Evolutionary conservation across 2,329 filamentous ascomycete genomes (phyloP).

Genomic region (Capronia americana): DNA sequence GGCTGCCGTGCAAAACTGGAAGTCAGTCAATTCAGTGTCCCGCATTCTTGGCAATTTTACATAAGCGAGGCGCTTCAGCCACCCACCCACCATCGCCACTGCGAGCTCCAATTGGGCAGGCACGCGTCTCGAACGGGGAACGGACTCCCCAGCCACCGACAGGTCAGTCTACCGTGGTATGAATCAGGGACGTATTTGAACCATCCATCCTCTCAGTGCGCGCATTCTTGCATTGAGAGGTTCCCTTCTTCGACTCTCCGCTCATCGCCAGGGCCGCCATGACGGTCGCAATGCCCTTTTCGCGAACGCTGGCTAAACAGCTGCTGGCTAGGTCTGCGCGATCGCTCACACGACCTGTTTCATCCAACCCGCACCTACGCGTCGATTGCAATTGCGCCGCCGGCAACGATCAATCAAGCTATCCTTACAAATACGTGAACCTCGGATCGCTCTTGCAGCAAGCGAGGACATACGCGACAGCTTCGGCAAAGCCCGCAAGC

Average conservation of each 20-base stretch:
- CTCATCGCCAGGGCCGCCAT: slow-evolving; percentile 27
- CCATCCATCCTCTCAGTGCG: slow-evolving; percentile 26
- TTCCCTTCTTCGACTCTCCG: slow-evolving; percentile 10
- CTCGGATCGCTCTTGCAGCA: slow-evolving; percentile 37
- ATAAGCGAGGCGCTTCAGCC: neutral
- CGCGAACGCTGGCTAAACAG: slow-evolving; percentile 34
- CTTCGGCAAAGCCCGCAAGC: slow-evolving; percentile 39
- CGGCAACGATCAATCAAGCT: slow-evolving; percentile 32
- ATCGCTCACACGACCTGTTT: slow-evolving; percentile 38
- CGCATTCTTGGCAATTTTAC: slow-evolving; percentile 2
- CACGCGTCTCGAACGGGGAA: slow-evolving; percentile 12
- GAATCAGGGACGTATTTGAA: slow-evolving; percentile 8
- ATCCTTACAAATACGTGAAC: slow-evolving; percentile 12
- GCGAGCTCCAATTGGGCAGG: slow-evolving; percentile 3
- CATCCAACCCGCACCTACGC: slow-evolving; percentile 35
- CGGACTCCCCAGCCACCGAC: slow-evolving; percentile 29
- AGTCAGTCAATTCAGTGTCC: neutral
- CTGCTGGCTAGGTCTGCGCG: slow-evolving; percentile 31
- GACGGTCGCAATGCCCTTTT: slow-evolving; percentile 32
- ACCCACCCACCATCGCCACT: neutral
- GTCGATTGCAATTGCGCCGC: slow-evolving; percentile 32
- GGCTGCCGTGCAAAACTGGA: slow-evolving; percentile 6
- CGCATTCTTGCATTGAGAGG: slow-evolving; percentile 23
- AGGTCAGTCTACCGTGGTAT: neutral
- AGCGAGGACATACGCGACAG: slow-evolving; percentile 43